A percentile compares a stretch with the other conserved stretches of the same genome.
Evolutionary conservation across 2,329 filamentous ascomycete genomes (phyloP).

Genomic region (Calonectria pauciramosa): DNA sequence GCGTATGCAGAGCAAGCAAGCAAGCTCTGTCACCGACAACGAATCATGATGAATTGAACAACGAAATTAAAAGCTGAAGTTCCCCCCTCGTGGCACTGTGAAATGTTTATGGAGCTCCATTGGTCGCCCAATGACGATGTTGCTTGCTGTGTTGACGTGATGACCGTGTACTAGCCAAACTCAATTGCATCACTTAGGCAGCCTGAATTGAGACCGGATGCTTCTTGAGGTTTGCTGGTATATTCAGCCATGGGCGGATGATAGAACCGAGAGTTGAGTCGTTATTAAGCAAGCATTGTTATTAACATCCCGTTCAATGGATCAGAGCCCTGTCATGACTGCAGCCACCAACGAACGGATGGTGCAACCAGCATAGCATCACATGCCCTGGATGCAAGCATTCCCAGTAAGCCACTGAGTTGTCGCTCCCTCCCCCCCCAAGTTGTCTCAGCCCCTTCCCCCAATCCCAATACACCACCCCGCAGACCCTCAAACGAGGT

Average conservation of each 20-base stretch:
- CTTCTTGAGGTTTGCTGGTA: background rate
- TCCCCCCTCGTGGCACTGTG: background rate
- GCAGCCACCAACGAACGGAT: background rate
- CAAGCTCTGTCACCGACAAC: background rate
- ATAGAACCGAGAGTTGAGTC: background rate
- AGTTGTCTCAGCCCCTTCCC: background rate
- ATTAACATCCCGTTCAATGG: too few relatives aligned
- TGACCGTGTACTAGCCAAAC: background rate
- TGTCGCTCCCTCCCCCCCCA: background rate
- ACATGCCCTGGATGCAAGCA: background rate
- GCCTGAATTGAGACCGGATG: background rate
- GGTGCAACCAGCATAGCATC: background rate
- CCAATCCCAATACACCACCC: background rate
- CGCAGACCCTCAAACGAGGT: background rate
- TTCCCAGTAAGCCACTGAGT: background rate
- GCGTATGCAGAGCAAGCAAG: background rate
- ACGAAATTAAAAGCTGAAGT: background rate
- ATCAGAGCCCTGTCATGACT: background rate
- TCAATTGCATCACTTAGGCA: background rate
- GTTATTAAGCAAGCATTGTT: too few relatives aligned
- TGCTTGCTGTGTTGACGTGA: background rate
- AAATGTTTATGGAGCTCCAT: background rate
- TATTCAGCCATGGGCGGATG: background rate
- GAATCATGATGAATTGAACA: conserved; percentile 23
- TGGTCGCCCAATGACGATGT: background rate